These are phyloP conservation scores for Botrytis aclada DNA, from an alignment of 2,329 filamentous ascomycete genomes.

Conservation along the genomic window DNA sequence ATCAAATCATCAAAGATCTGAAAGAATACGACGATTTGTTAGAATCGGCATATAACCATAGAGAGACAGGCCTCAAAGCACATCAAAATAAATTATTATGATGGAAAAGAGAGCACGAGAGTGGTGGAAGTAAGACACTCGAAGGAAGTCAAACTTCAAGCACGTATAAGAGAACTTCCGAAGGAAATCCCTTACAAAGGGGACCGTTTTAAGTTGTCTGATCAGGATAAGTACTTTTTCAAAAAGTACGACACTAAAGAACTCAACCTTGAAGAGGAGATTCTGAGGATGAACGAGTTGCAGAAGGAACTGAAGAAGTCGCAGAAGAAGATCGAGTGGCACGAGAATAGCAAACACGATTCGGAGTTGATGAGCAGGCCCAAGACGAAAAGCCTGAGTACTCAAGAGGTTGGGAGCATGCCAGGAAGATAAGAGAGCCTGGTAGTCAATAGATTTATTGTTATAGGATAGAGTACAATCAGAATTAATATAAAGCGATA, in stretches of 20 bases:
- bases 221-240: background rate
- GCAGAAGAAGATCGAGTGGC: background rate
- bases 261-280: background rate
- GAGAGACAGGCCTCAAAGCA: too few relatives aligned
- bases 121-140: too few relatives aligned
- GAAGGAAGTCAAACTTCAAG: too few relatives aligned
- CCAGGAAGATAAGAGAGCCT: background rate
- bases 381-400: background rate
- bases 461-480: background rate
- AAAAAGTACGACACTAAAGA: background rate
- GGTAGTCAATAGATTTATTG: background rate
- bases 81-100: too few relatives aligned
- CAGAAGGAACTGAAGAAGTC: background rate
- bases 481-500: background rate
- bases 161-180: accelerated
- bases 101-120: too few relatives aligned
- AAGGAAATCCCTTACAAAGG: accelerated
- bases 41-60: too few relatives aligned
- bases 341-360: background rate
- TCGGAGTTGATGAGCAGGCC: background rate
- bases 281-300: background rate
- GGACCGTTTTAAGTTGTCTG: background rate
- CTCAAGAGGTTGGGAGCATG: background rate
- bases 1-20: background rate
- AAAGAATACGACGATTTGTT: accelerated